Percentiles rank a stretch among this genome's conserved stretches.
Conservation (phyloP, 2,329 filamentous ascomycete species). For the Penicillium verrucosum region DNA sequence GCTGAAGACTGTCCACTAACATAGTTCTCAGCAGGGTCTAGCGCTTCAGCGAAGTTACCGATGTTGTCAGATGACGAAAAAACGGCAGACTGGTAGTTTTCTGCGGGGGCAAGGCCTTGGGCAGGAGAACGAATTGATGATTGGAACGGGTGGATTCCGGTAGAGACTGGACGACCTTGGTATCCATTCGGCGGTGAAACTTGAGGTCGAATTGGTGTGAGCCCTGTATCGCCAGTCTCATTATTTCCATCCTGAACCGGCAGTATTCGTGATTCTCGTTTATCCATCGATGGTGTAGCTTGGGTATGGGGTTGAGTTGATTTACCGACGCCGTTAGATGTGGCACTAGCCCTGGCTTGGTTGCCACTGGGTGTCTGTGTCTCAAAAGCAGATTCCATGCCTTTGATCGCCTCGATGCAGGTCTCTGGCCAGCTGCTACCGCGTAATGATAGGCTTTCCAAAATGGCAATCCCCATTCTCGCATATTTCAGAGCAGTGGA, state of each 20-base stretch:
- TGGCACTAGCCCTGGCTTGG: background rate
- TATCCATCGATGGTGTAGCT: background rate
- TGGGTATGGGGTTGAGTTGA: background rate
- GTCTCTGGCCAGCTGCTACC: slow-evolving; percentile 40
- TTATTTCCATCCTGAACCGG: background rate
- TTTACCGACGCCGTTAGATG: background rate
- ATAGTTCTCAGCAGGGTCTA: background rate
- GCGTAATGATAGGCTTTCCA: slow-evolving; percentile 34
- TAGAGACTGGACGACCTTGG: background rate
- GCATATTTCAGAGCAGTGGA: slow-evolving; percentile 42
- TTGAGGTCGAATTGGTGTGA: background rate
- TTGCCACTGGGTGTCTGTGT: background rate
- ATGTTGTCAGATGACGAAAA: background rate
- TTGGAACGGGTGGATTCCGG: background rate
- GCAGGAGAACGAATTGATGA: background rate
- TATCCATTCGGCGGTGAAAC: background rate
- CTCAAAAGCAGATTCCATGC: slow-evolving; percentile 32
- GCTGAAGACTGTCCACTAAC: slow-evolving; percentile 14
- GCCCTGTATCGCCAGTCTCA: background rate
- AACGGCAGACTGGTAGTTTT: background rate
- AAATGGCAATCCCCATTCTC: slow-evolving; percentile 29
- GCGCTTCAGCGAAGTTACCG: background rate
- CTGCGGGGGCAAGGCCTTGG: background rate
- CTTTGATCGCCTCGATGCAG: slow-evolving; percentile 39
- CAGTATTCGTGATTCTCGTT: background rate